Percentiles rank a stretch among this genome's conserved stretches.
These are phyloP conservation scores for Firmiana major DNA, from an alignment of 345 rosid species.

Conservation along the genomic window DNA sequence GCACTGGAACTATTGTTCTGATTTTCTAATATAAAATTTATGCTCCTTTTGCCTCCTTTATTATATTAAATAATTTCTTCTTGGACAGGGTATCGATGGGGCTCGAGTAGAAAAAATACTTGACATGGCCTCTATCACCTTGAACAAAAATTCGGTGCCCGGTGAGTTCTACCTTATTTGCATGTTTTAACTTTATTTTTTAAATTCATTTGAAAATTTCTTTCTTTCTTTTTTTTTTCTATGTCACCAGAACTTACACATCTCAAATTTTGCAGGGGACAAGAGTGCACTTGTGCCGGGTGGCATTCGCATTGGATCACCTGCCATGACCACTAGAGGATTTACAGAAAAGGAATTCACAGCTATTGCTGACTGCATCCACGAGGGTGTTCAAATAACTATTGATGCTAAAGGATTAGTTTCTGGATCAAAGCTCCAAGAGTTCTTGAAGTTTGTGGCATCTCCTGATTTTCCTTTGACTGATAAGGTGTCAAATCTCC, in stretches of 20 bases:
- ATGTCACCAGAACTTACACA: neutral
- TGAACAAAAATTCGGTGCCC: conserved; percentile 92
- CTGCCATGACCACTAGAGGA: conserved; percentile 95
- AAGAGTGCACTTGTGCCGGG: conserved; percentile 90
- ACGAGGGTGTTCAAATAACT: conserved; percentile 77
- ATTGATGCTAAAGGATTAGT: conserved; percentile 54
- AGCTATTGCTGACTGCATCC: conserved; percentile 66
- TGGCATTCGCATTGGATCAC: conserved; percentile 89
- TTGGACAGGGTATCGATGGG: conserved; percentile 77
- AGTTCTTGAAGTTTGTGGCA: conserved; percentile 60
- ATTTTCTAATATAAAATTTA: neutral
- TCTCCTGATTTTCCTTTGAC: conserved; percentile 55
- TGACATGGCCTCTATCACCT: conserved; percentile 88
- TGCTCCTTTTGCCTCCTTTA: neutral
- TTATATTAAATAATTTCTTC: neutral
- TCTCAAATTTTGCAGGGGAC: conserved; percentile 45
- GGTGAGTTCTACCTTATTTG: conserved; percentile 35
- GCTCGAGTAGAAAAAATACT: conserved; percentile 92
- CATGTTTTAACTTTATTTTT: neutral
- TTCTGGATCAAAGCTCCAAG: conserved; percentile 72
- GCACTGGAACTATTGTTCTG: neutral
- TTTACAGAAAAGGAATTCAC: conserved; percentile 67
- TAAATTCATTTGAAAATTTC: neutral
- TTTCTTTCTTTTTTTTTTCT: neutral
- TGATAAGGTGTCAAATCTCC: conserved; percentile 51